Evolutionary conservation across 2,329 filamentous ascomycete species (phyloP), one percentile per base, ranked within the genome.

Genomic region (Curvularia hawaiiensis): DNA sequence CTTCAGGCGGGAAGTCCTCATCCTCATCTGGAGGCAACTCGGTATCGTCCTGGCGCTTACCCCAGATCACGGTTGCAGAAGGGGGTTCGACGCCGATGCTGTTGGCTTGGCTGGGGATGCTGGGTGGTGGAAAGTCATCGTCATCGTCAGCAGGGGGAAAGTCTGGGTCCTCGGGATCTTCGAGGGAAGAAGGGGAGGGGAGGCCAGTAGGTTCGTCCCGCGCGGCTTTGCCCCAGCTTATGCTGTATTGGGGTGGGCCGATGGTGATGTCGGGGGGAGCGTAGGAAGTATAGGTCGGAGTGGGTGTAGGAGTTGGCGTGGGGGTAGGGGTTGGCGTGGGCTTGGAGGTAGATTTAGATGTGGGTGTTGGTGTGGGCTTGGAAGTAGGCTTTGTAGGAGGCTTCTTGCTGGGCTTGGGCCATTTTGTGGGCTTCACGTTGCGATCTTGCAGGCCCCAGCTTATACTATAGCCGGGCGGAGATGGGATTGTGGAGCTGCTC

Each of bases 61-160:
- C 47, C 53, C 65, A 67, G 46, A 60, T 64, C 2, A 65, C 53
- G 8, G 64, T 61, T 10, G 49, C 55, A 10, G 31, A 51, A 6
- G 61, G 61, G 1, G 59, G 59, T 10, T 55, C 46, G 18, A 65
- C 44, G 3, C 59, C 50, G 35, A 65, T 59, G 30, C 39, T 46
- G 40, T 65, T 62, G 28, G 56, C 43, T 24, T 58, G 60, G 2
- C 54, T 60, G 24, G 59, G 61, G 20, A 50, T 28, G 5, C 54
- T 35, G 39, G 54, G 54, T 6, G 53, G 56, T 3, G 56, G 61
- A 3, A 50, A 44, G n/a, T 50, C 41, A 9, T 48, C 54, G 18
- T 58, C 22, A 4, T 24, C 22, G 22, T 24, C 22, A 24, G 2
- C 22, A 3, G 22, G 22, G 22, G 22, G 22, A 24, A 3, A 24